Conservation (phyloP, 768 basidiomycete genomes). For the Lentinula sp. region DNA sequence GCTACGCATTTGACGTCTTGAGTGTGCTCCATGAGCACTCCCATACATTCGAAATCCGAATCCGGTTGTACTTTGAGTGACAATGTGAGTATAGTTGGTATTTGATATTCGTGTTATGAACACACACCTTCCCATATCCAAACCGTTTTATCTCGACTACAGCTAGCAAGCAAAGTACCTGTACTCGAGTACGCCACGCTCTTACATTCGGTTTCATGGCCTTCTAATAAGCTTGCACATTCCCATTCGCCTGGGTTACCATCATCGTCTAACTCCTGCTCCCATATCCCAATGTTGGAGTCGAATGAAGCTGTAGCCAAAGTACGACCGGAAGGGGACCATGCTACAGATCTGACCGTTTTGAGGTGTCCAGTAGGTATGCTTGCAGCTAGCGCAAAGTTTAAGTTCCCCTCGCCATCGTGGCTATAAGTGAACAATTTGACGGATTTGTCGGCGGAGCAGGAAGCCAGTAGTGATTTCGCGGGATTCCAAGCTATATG, state of each 20-base stretch:
- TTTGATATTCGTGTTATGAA: neutral
- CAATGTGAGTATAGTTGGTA: neutral
- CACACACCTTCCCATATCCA: constrained; percentile 96
- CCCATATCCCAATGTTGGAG: constrained; percentile 88
- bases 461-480: constrained; percentile 81
- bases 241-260: constrained; percentile 70
- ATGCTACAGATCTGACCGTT: constrained; percentile 81
- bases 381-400: constrained; percentile 52
- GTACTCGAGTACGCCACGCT: constrained; percentile 75
- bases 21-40: constrained; percentile 92
- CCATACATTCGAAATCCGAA: constrained; percentile 90
- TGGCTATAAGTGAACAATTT: constrained; percentile 69
- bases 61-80: constrained; percentile 71
- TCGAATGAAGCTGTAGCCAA: constrained; percentile 95
- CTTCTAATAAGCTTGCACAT: constrained; percentile 80
- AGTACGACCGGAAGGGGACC: constrained; percentile 82
- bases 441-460: constrained; percentile 91
- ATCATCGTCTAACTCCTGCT: constrained; percentile 44
- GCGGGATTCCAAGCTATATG: constrained; percentile 83
- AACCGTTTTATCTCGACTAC: constrained; percentile 94
- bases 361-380: constrained; percentile 84
- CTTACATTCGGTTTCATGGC: constrained; percentile 97
- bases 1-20: constrained; percentile 95
- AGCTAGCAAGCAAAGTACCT: constrained; percentile 85
- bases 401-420: constrained; percentile 16